Evolutionary conservation across 305 asterid genomes (phyloP).

Genomic region (Fraxinus floribunda): DNA sequence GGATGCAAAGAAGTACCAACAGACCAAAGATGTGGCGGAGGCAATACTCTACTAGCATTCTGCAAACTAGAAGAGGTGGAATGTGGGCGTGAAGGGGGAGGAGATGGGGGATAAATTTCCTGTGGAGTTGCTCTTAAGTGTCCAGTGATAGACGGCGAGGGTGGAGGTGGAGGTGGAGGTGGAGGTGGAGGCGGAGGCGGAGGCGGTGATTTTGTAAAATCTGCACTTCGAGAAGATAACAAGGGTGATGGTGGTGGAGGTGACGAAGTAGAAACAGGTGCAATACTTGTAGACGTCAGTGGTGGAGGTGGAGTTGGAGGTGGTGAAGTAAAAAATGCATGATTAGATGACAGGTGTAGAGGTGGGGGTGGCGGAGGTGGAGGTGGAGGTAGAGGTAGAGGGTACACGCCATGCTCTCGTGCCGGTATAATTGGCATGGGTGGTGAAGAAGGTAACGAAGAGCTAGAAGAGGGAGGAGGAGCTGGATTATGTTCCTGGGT

Average conservation of each 20-base stretch:
- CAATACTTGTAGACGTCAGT: not conserved
- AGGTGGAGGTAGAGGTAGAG: not conserved
- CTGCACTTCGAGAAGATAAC: no score
- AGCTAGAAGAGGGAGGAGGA: constrained; percentile 21
- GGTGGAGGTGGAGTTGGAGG: not conserved
- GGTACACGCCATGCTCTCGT: not conserved
- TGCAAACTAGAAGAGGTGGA: constrained; percentile 26
- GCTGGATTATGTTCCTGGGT: constrained; percentile 26
- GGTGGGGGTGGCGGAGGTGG: not conserved
- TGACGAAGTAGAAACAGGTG: not conserved
- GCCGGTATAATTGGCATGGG: not conserved
- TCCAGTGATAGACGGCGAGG: constrained; percentile 17
- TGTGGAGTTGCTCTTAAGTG: constrained; percentile 19
- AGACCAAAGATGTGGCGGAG: constrained; percentile 29
- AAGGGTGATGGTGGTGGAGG: not conserved
- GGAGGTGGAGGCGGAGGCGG: constrained; percentile 19
- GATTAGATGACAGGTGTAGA: not conserved
- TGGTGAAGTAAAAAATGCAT: not conserved
- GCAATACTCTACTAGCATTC: constrained; percentile 30
- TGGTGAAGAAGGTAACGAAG: constrained; percentile 8
- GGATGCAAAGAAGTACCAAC: constrained; percentile 12
- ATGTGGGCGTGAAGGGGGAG: constrained; percentile 1
- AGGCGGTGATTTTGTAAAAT: not conserved
- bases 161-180: constrained; percentile 13
- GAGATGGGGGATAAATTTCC: constrained; percentile 22